phyloP scores from a whole-genome alignment of 2,329 filamentous ascomycete genomes.

The Trichoderma breve region DNA sequence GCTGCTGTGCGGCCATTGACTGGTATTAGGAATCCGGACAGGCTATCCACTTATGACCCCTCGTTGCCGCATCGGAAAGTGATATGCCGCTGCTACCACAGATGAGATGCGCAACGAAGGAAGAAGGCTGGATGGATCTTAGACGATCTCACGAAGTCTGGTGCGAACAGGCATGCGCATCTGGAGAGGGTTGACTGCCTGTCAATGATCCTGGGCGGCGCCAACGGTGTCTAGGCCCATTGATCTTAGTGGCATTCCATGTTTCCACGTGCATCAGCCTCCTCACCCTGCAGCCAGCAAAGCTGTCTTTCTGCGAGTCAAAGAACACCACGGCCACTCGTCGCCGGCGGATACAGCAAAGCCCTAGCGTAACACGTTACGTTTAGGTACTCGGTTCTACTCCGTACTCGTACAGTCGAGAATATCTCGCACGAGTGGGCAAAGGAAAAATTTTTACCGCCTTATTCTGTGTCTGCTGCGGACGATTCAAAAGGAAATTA shows the following conservation, averaged over 20 bases:
- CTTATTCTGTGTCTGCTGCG: neutral
- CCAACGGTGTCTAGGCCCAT: slow-evolving; percentile 1
- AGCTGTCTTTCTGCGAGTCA: neutral
- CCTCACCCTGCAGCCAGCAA: neutral
- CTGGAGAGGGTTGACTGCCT: slow-evolving; percentile 5
- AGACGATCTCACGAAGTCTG: slow-evolving; percentile 4
- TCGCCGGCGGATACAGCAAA: neutral
- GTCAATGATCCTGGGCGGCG: slow-evolving; percentile 10
- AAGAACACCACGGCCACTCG: neutral
- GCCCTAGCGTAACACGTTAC: neutral
- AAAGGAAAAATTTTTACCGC: neutral
- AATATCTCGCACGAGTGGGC: neutral
- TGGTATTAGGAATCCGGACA: neutral
- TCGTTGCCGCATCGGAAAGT: neutral
- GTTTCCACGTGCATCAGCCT: slow-evolving; percentile 11
- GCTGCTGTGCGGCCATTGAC: neutral
- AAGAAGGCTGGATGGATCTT: slow-evolving; percentile 8
- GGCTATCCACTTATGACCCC: neutral
- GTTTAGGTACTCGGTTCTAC: neutral
- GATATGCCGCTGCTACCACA: slow-evolving; percentile 7
- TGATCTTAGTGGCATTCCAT: slow-evolving; percentile 8
- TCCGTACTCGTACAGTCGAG: neutral
- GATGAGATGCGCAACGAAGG: slow-evolving; percentile 3
- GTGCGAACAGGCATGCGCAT: slow-evolving; percentile 10
- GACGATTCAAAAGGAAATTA: neutral